phyloP scores from a whole-genome alignment of 2,329 filamentous ascomycete genomes.

The Epicoccum nigrum region DNA sequence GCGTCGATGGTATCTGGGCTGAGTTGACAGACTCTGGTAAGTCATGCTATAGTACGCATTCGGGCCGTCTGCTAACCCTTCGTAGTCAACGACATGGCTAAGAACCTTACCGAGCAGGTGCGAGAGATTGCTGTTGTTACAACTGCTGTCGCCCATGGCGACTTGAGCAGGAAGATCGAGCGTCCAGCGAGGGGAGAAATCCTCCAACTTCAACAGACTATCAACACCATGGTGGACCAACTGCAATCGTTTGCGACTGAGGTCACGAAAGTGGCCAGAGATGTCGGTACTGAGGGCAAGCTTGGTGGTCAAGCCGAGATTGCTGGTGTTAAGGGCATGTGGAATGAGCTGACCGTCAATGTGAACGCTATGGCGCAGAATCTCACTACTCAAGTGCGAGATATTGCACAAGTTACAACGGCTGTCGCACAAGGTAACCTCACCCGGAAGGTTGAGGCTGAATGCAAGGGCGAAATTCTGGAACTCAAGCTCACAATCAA shows the following conservation, averaged over 20 bases:
- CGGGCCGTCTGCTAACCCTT: conserved; percentile 36
- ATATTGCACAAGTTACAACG: conserved; percentile 60
- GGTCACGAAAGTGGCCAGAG: conserved; percentile 68
- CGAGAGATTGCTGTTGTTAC: conserved; percentile 97
- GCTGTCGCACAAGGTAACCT: conserved; percentile 59
- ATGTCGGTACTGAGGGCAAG: conserved; percentile 69
- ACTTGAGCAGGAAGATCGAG: conserved; percentile 94
- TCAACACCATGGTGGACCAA: conserved; percentile 71
- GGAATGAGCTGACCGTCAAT: conserved; percentile 67
- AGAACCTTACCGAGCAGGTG: conserved; percentile 96
- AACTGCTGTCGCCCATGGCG: conserved; percentile 90
- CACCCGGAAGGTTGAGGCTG: conserved; percentile 58
- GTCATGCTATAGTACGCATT: conserved; percentile 30
- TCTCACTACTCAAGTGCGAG: conserved; percentile 59
- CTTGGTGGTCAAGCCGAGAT: conserved; percentile 69
- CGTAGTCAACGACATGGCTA: conserved; percentile 94
- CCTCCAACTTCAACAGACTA: conserved; percentile 88
- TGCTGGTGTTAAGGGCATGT: conserved; percentile 68
- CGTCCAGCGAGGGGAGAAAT: conserved; percentile 95
- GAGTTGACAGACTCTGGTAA: conserved; percentile 74
- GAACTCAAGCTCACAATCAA: conserved; percentile 61
- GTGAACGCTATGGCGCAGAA: conserved; percentile 62
- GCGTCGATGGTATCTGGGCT: conserved; percentile 96
- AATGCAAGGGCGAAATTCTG: conserved; percentile 60
- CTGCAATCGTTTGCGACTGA: conserved; percentile 70